phyloP scores from a whole-genome alignment of 352 stramenopile species.

The Pythium brachiatum region DNA sequence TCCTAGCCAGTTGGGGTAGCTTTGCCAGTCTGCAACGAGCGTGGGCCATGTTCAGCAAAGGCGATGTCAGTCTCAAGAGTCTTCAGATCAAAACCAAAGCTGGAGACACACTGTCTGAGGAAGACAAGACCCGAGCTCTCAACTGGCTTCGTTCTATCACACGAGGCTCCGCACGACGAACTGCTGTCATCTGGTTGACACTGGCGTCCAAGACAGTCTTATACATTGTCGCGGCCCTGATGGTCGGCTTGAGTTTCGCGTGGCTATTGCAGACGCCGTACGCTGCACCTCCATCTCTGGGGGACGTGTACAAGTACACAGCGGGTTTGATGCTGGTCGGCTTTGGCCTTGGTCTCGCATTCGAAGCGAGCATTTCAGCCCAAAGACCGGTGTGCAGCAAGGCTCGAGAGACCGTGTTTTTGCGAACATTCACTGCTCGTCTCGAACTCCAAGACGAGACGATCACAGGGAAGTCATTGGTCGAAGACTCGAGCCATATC shows the following conservation, averaged over 20 bases:
- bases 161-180: not conserved
- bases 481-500: not conserved
- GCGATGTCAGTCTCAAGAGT: not conserved
- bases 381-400: not conserved
- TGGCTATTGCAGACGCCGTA: constrained; percentile 6
- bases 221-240: not conserved
- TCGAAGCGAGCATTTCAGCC: not conserved
- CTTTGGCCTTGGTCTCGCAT: not conserved
- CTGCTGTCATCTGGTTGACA: not conserved
- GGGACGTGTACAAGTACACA: not conserved
- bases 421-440: not conserved
- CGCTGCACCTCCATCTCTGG: not conserved
- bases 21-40: not conserved
- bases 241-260: not conserved
- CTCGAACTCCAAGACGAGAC: not conserved
- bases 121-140: not conserved
- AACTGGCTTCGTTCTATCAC: not conserved
- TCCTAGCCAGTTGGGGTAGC: not conserved
- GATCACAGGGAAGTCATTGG: not conserved
- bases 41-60: not conserved
- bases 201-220: not conserved
- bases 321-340: not conserved
- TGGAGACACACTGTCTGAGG: not conserved
- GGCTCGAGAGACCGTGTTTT: not conserved
- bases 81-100: not conserved